Base-by-base conservation (phyloP, 345 rosid species). In the Salix caprea region DNA sequence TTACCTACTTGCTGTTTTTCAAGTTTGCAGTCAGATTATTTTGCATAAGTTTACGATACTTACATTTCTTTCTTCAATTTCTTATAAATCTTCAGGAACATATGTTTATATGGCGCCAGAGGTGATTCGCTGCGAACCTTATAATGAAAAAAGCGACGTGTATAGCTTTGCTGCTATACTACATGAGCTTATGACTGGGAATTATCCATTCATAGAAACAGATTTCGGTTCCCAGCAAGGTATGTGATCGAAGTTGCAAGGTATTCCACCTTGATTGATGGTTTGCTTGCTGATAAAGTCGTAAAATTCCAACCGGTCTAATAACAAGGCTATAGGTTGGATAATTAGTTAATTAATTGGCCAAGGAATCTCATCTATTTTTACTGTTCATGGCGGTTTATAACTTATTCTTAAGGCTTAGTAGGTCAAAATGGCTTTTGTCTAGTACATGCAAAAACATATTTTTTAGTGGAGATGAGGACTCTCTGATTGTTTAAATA, bases 81-180 rank as follows among this genome's bases (percentile, higher is more conserved):
- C 16, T 18, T 16, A 2, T 7, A 14, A 30, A 26, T 23, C 48
- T 37, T 15, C 75, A 88, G 91, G 94, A 71, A 90, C 94, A 2
- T 89, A 76, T 0, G 84, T 90, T 23, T 90, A 90, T 72, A 90
- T 90, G 91, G 90, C 89, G 0, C 94, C 94, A 0, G 91, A 90
- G 76, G 90, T 90, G 71, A 89, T 89, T 36, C 78, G 81, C 16
- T 87, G 85, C 15, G 90, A 89, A 72, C 91, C 94, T 14, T 90
- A 89, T 32, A 37, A 86, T 8, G 91, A 90, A 81, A 90, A 87
- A 76, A 84, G 88, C 24, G 94, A 90, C 10, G 90, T 87, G 0
- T 89, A 84, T 70, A 90, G 92, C 71, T 90, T 87, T 11, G 89
- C 85, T 1, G 62, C 85, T 58, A 79, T 90, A 37, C 80, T 90